Base-by-base conservation (phyloP, 331 rosid genomes). In the Spiraea crenata region DNA sequence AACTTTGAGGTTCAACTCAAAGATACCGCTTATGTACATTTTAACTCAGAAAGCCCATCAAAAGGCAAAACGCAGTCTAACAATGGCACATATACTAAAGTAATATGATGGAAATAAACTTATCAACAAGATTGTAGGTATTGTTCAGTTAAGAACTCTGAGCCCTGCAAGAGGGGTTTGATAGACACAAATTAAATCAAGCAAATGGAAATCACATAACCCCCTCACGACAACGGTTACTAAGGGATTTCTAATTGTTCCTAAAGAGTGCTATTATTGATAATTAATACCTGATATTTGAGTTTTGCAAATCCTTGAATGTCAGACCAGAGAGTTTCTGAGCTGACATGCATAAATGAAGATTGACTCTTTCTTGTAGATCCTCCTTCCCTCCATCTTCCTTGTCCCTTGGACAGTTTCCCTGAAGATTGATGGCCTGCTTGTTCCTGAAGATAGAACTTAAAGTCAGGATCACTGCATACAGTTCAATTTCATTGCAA, bases 251-350 rank as follows among this genome's bases (percentile, higher is more conserved):
- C 34, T 16, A 13, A 69, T 11, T 55, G 9, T 35, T 42, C 41
- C 34, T 7, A 63, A 15, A 54, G 9, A 20, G 8, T 48, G n/a
- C 48, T 20, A 52, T 48, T 42, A 12, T 57, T 39, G 70, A 73
- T 62, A 69, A 74, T 42, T 52, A 63, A 64, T 88, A 95, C 99
- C 99, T 88, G 87, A 68, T 88, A 95, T 74, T 95, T 95, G 74
- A 88, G 80, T 75, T 75, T 85, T 37, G 98, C 87, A 60, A 95
- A 95, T 78, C 85, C 88, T 80, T 84, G 75, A 82, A 95, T 81
- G 67, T 89, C 98, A 46, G 83, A 79, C 99, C 98, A 95, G 10
- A 95, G 86, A 61, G 85, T 73, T 65, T 95, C 96, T 31, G 98
- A 89, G 89, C 92, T 91, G 71, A 88, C 74, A 81, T 69, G 83